Conservation (phyloP, 1,284 basidiomycete species). For the Cryptococcus sp. region DNA sequence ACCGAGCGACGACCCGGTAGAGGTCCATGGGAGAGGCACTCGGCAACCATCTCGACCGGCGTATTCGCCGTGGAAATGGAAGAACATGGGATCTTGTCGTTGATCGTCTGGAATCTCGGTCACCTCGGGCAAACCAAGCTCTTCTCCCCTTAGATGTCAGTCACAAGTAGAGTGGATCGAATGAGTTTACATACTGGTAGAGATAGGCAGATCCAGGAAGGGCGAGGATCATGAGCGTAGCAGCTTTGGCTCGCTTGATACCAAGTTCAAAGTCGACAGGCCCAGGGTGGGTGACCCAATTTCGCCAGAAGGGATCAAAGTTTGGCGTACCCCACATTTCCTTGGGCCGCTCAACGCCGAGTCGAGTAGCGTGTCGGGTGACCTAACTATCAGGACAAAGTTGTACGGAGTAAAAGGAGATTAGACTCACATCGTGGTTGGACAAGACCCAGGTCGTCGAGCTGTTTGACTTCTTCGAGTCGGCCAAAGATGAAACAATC, state of each 20-base stretch:
- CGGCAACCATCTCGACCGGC: slow-evolving; percentile 42
- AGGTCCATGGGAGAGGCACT: slow-evolving; percentile 32
- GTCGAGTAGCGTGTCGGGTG: slow-evolving; percentile 9
- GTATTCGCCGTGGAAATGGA: slow-evolving; percentile 28
- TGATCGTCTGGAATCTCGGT: slow-evolving; percentile 25
- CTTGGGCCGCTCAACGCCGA: slow-evolving; percentile 3
- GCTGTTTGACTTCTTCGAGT: slow-evolving; percentile 12
- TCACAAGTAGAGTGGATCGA: not conserved
- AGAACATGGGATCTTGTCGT: slow-evolving; percentile 39
- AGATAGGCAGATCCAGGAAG: slow-evolving; percentile 13
- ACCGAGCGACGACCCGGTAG: slow-evolving; percentile 20
- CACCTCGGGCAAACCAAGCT: slow-evolving; percentile 39
- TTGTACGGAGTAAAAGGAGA: not conserved
- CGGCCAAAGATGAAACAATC: slow-evolving; percentile 12
- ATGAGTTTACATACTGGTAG: slow-evolving; percentile 12
- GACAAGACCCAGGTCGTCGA: slow-evolving; percentile 15
- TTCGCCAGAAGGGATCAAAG: slow-evolving; percentile 1
- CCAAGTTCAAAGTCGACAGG: slow-evolving; percentile 9
- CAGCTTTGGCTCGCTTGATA: slow-evolving; percentile 9
- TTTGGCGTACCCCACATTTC: not conserved
- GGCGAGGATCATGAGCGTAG: slow-evolving; percentile 9
- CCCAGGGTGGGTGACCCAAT: not conserved
- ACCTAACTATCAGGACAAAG: slow-evolving; percentile 1
- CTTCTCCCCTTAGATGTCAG: slow-evolving; percentile 26
- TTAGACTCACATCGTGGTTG: slow-evolving; percentile 13